phyloP scores from a whole-genome alignment of 495 filamentous ascomycete genomes.

The Halenospora varia region DNA sequence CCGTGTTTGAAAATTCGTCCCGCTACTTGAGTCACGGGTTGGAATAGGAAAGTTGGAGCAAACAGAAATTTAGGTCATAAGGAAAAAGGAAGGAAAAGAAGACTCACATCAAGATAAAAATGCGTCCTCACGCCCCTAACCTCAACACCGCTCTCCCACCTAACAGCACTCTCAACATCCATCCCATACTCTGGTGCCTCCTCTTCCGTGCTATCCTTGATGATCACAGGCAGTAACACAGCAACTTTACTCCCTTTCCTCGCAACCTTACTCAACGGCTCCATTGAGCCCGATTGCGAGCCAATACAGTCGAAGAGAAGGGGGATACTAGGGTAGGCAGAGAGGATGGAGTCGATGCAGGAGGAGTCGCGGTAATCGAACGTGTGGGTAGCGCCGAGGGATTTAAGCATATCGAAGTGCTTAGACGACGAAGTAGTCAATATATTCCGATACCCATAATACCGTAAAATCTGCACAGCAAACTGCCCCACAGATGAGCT shows the following conservation, averaged over 20 bases:
- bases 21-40: too few species aligned
- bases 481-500: constrained; percentile 47
- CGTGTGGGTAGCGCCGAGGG: constrained; percentile 35
- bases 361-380: constrained; percentile 45
- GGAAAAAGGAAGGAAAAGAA: neutral
- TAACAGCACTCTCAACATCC: constrained; percentile 31
- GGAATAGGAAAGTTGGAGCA: too few species aligned
- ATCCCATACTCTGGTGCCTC: constrained; percentile 39
- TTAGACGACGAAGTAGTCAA: constrained; percentile 40
- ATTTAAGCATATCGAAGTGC: constrained; percentile 37
- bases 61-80: neutral
- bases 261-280: constrained; percentile 39
- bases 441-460: constrained; percentile 45
- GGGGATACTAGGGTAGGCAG: constrained; percentile 22
- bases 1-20: too few species aligned
- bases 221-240: constrained; percentile 48
- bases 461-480: constrained; percentile 42
- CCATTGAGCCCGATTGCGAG: constrained; percentile 34
- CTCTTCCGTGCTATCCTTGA: constrained; percentile 36
- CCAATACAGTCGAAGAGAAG: constrained; percentile 53
- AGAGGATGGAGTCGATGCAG: neutral
- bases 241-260: constrained; percentile 41
- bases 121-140: constrained; percentile 45
- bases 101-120: constrained; percentile 40
- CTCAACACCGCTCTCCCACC: constrained; percentile 45